Evolutionary conservation across 2,329 filamentous ascomycete species (phyloP).

Genomic region (Botrytis hyacinthi): DNA sequence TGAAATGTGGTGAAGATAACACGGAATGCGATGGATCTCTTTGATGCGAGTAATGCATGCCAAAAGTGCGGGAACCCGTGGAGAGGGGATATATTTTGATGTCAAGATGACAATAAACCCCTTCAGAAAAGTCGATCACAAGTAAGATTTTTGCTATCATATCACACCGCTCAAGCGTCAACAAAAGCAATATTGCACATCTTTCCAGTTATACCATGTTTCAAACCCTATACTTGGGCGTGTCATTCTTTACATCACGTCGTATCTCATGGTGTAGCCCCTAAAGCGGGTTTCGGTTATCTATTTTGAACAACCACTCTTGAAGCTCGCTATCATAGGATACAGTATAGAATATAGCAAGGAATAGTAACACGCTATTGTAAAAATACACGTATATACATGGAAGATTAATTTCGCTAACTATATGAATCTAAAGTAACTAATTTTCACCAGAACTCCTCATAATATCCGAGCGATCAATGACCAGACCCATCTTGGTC

Average conservation of each 20-base stretch:
- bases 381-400: neutral
- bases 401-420: neutral
- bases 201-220: conserved; percentile 2
- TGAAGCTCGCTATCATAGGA: neutral
- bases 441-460: neutral
- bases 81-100: neutral
- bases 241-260: neutral
- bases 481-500: neutral
- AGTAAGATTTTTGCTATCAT: neutral
- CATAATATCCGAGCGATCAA: neutral
- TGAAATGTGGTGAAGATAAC: conserved; percentile 4
- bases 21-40: neutral
- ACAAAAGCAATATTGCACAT: neutral
- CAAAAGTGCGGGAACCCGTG: neutral
- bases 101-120: neutral
- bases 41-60: neutral
- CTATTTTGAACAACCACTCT: neutral
- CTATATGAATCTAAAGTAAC: neutral
- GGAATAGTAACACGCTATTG: neutral
- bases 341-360: too few species aligned
- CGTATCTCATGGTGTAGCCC: neutral
- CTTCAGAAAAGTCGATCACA: neutral
- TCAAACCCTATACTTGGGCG: neutral
- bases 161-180: conserved; percentile 1
- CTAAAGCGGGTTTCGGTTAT: neutral